Conservation (phyloP, 805 yeast species). For the Saccharomyces paradoxus region DNA sequence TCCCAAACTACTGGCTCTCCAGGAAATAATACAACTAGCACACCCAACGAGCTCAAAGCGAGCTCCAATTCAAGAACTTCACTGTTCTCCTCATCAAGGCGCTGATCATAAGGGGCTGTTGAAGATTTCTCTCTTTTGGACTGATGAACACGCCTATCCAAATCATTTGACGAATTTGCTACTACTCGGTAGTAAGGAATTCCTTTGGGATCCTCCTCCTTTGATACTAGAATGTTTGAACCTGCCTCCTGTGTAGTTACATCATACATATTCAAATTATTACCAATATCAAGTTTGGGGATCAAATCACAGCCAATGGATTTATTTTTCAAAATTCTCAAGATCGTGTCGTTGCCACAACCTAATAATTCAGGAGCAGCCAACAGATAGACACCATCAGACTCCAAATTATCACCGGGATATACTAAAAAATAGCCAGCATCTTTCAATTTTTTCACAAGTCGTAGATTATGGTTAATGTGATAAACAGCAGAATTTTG, state of each 20-base stretch:
- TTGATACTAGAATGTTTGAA: constrained; percentile 23
- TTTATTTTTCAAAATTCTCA: constrained; percentile 38
- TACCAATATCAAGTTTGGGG: constrained; percentile 26
- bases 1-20: constrained; percentile 87
- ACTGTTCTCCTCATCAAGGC: constrained; percentile 24
- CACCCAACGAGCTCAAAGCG: constrained; percentile 38
- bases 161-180: constrained; percentile 1
- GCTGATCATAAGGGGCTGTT: constrained; percentile 17
- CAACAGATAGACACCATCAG: constrained; percentile 69
- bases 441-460: constrained; percentile 51
- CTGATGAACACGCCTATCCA: background rate
- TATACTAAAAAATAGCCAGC: constrained; percentile 70
- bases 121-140: constrained; percentile 2
- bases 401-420: constrained; percentile 58
- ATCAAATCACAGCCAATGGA: constrained; percentile 45
- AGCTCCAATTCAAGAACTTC: constrained; percentile 22
- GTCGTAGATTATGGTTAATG: constrained; percentile 41
- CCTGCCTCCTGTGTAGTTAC: constrained; percentile 17
- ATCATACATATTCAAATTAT: constrained; percentile 22
- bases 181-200: constrained; percentile 17
- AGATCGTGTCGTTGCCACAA: constrained; percentile 35
- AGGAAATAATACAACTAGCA: constrained; percentile 66
- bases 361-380: constrained; percentile 49
- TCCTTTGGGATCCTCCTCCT: constrained; percentile 24
- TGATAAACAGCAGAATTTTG: constrained; percentile 64